Base-by-base conservation (phyloP, 164 flowering plant genomes). In the Taxillus chinensis region DNA sequence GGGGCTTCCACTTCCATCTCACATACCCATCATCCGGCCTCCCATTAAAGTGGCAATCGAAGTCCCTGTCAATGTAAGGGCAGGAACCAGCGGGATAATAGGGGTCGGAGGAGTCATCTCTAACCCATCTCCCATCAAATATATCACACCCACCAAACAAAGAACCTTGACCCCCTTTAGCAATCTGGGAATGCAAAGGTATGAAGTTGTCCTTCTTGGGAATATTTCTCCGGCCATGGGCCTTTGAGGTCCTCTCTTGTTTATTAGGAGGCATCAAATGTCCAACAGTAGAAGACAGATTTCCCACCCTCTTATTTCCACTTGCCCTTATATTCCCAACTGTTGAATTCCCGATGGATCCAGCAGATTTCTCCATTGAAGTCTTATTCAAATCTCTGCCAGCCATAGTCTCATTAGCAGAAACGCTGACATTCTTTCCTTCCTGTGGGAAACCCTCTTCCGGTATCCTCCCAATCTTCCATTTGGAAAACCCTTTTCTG, bases 1-100 rank as follows among this genome's bases (percentile, higher is more conserved):
- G 64, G 6, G 97, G 93, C 78, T 85, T 81, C 97, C 97, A 90
- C 67, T 74, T 79, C 93, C 93, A 90, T 55, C 73, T 80, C 37
- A 78, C 48, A 67, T 57, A 90, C 10, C 66, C 84, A 60, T 71
- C 68, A 75, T 90, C 95, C 0, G 89, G 87, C 74, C 95, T 83
- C 55, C 83, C 82, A 72, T 90, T 82, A 11, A 65, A 74, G 45
- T 80, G 75, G 60, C 97, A 90, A 70, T 88, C 74, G 56, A 90
- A 90, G 62, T 81, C 92, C 67, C 65, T 75, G 64, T 85, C 95
- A 51, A 90, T 70, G 54, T 75, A 62, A 61, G 88, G 92, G 68
- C 95, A 90, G 41, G 92, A 88, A 57, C 90, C 85, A 37, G 81
- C 65, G 8, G 84, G 83, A 66, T 90, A 90, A 63, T 74, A 78